Base-by-base conservation (phyloP, 2,329 filamentous ascomycete genomes). In the Dothideomycetes sp. region DNA sequence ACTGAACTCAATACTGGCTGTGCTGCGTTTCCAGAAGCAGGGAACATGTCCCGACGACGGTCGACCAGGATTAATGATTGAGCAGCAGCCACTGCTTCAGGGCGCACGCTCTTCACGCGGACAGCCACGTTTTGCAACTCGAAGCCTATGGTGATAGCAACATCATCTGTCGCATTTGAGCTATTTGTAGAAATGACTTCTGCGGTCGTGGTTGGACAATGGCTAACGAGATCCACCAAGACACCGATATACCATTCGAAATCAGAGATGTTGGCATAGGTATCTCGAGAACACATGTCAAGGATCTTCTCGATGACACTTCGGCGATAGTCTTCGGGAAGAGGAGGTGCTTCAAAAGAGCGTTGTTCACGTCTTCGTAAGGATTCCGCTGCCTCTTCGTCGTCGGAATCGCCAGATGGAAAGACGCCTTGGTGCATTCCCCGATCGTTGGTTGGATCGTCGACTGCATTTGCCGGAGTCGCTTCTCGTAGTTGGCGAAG, bases 211-310 rank as follows among this genome's bases (percentile, higher is more conserved):
- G 82, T 15, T 6, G 68, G 80, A 69, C 63, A 84, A 71, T 56
- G 65, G 31, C 81, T 78, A 28, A 95, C 78, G 11, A 98, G 73
- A 56, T 94, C 86, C 4, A 85, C 82, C 20, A 98, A 67, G 19
- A 94, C 77, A 50, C 91, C 84, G 49, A 96, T 82, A 59, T 96
- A 96, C 91, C 91, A 98, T 51, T 95, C 89, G 59, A 98, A 98
- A 57, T 98, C 89, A 38, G 73, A 67, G 33, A 98, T 70, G 54
- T 87, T 85, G 27, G 75, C 74, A 59, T 96, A 98, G 46, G 87
- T 94, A 49, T 88, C 82, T 49, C 80, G 78, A 7, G 86, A 84
- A 59, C 89, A 96, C 78, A 98, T 94, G 46, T 80, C 78, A 9
- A 96, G 60, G 45, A 96, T 86, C 45, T 84, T 76, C 43, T 74